Percentiles rank a stretch among this genome's conserved stretches.
Evolutionary conservation across 2,329 filamentous ascomycete genomes (phyloP).

Genomic region (Fusarium fujikuroi): DNA sequence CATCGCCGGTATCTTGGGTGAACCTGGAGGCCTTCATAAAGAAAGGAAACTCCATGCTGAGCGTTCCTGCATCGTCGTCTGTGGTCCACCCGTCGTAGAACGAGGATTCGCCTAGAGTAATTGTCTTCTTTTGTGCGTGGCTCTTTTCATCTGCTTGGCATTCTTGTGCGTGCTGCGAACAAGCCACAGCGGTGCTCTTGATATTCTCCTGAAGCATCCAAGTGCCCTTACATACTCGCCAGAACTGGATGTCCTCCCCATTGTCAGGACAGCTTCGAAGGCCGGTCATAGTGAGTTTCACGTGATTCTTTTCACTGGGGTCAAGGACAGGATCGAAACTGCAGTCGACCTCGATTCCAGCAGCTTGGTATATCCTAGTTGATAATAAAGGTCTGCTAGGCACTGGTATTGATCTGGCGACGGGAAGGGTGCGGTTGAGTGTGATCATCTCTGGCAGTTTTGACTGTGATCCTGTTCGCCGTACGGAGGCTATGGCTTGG

Average conservation of each 20-base stretch:
- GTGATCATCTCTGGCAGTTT: conserved; percentile 59
- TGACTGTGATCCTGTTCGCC: conserved; percentile 58
- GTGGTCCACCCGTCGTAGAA: conserved; percentile 90
- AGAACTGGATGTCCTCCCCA: conserved; percentile 73
- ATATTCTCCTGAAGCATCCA: conserved; percentile 92
- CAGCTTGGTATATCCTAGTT: conserved; percentile 78
- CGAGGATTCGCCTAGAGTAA: conserved; percentile 80
- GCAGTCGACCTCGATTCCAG: conserved; percentile 86
- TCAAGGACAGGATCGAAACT: conserved; percentile 83
- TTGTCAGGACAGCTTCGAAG: conserved; percentile 75
- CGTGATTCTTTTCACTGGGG: conserved; percentile 76
- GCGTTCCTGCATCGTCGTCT: conserved; percentile 57
- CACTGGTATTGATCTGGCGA: conserved; percentile 79
- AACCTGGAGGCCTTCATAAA: conserved; percentile 57
- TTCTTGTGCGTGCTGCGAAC: conserved; percentile 70
- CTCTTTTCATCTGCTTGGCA: not conserved
- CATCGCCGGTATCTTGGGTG: conserved; percentile 79
- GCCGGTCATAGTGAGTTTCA: conserved; percentile 55
- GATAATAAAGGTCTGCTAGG: conserved; percentile 83
- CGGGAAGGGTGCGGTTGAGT: conserved; percentile 72
- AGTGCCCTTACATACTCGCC: conserved; percentile 88
- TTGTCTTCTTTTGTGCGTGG: conserved; percentile 66
- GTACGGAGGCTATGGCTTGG: conserved; percentile 69
- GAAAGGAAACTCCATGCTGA: conserved; percentile 75
- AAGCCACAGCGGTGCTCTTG: conserved; percentile 79